A percentile compares a stretch with the other conserved stretches of the same genome.
Evolutionary conservation across 2,329 filamentous ascomycete species (phyloP).

Genomic region (Waltergamsia citrina): DNA sequence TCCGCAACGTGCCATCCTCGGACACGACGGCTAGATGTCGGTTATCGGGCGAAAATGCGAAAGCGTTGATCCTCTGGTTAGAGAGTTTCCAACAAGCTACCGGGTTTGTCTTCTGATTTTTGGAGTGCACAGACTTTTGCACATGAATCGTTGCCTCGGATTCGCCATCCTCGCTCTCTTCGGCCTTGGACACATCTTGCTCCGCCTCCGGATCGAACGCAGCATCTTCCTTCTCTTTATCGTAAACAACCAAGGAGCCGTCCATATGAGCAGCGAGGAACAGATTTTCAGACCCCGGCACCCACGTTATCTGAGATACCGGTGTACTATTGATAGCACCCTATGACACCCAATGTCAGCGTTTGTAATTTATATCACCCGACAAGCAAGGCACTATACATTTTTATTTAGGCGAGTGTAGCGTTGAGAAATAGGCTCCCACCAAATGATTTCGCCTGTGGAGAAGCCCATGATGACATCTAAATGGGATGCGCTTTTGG

Average conservation of each 20-base stretch:
- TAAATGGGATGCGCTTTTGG: conserved; percentile 70
- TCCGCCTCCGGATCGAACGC: conserved; percentile 70
- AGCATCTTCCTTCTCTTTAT: conserved; percentile 92
- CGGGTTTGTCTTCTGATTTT: conserved; percentile 88
- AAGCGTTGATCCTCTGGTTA: conserved; percentile 81
- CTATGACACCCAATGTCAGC: conserved; percentile 33
- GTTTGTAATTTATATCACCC: conserved; percentile 3
- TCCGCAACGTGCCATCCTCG: conserved; percentile 80
- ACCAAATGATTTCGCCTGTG: conserved; percentile 96
- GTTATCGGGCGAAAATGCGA: conserved; percentile 85
- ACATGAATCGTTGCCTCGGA: conserved; percentile 51
- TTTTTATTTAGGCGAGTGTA: conserved; percentile 97
- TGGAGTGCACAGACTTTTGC: conserved; percentile 85
- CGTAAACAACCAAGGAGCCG: conserved; percentile 84
- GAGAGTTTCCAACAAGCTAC: conserved; percentile 89
- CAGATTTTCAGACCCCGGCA: conserved; percentile 86
- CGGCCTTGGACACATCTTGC: conserved; percentile 55
- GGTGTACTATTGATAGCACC: conserved; percentile 81
- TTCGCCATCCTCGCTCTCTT: conserved; percentile 39
- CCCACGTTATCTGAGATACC: conserved; percentile 82
- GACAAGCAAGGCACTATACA: conserved; percentile 29
- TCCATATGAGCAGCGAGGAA: conserved; percentile 92
- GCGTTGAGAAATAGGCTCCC: conserved; percentile 91
- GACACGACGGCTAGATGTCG: conserved; percentile 82
- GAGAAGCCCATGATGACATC: conserved; percentile 95